Percentiles rank a stretch among this genome's conserved stretches.
Conservation (phyloP, 2,329 filamentous ascomycete genomes). For the Coniochaeta sp. region DNA sequence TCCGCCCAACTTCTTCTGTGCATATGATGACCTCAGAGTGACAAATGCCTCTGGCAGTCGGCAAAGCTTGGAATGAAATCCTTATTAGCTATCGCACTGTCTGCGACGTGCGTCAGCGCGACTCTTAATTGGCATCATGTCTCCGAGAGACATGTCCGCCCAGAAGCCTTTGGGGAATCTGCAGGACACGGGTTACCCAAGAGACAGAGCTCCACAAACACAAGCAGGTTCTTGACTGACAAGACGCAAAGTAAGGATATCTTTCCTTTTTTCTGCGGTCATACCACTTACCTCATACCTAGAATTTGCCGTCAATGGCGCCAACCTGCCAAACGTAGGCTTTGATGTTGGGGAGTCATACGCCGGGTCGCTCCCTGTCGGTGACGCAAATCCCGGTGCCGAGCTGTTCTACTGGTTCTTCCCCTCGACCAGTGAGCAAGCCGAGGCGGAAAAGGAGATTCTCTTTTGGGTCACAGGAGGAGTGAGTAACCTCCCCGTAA, state of each 20-base stretch:
- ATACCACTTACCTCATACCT: neutral
- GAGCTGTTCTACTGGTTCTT: constrained; percentile 60
- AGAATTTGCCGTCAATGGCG: constrained; percentile 57
- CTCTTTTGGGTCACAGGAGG: constrained; percentile 50
- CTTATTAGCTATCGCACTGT: neutral
- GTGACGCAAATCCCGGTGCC: constrained; percentile 27
- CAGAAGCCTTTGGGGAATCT: neutral
- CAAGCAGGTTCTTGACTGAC: neutral
- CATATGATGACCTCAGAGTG: neutral
- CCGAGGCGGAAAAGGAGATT: constrained; percentile 39
- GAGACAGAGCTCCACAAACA: neutral
- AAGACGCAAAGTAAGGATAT: neutral
- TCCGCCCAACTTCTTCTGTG: neutral
- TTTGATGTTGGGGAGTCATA: constrained; percentile 61
- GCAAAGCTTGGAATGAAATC: neutral
- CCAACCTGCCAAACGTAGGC: constrained; percentile 52
- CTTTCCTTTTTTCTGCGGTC: neutral
- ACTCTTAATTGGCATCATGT: neutral
- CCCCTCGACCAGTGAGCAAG: constrained; percentile 39
- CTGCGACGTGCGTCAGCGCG: neutral
- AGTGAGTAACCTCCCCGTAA: constrained; percentile 11
- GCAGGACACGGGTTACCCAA: neutral
- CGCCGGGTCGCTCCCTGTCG: constrained; percentile 52
- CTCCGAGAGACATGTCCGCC: neutral
- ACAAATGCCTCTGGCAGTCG: neutral